These are phyloP conservation scores for Cordyceps cicadae DNA, from an alignment of 2,329 filamentous ascomycete genomes.

Conservation along the genomic window DNA sequence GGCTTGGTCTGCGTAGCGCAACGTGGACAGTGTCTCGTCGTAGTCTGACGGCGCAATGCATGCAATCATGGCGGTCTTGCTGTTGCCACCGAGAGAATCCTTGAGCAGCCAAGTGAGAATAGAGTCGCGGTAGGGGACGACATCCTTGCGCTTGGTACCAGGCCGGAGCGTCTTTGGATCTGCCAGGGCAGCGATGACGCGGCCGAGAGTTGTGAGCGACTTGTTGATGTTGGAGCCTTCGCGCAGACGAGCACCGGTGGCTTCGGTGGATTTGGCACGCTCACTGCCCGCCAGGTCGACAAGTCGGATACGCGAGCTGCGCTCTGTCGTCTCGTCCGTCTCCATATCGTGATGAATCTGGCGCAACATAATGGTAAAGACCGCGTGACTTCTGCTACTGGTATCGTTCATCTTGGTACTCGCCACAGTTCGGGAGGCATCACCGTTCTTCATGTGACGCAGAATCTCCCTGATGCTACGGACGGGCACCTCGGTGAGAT, in stretches of 20 bases:
- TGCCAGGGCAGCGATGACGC: conserved; percentile 87
- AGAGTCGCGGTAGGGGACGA: conserved; percentile 89
- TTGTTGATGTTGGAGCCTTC: conserved; percentile 99
- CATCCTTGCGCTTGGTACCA: conserved; percentile 49
- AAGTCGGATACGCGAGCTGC: conserved; percentile 84
- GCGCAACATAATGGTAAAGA: conserved; percentile 96
- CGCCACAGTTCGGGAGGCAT: conserved; percentile 77
- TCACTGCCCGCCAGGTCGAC: conserved; percentile 95
- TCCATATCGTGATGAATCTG: conserved; percentile 97
- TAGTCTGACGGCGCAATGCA: conserved; percentile 95
- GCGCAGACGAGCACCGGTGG: conserved; percentile 79
- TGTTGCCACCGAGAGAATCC: conserved; percentile 91
- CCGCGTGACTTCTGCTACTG: conserved; percentile 88
- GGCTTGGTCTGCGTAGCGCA: conserved; percentile 94
- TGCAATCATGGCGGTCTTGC: conserved; percentile 98
- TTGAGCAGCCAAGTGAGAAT: conserved; percentile 80
- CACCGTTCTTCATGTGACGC: conserved; percentile 82
- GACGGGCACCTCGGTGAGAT: conserved; percentile 87
- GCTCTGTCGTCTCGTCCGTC: conserved; percentile 95
- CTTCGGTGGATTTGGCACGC: conserved; percentile 89
- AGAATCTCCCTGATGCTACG: conserved; percentile 80
- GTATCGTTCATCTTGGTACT: conserved; percentile 99
- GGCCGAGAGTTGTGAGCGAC: conserved; percentile 87
- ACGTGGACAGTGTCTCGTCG: conserved; percentile 90
- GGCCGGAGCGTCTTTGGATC: conserved; percentile 51